These are phyloP conservation scores for Ceriops tagal DNA, from an alignment of 345 rosid genomes.

Conservation along the genomic window DNA sequence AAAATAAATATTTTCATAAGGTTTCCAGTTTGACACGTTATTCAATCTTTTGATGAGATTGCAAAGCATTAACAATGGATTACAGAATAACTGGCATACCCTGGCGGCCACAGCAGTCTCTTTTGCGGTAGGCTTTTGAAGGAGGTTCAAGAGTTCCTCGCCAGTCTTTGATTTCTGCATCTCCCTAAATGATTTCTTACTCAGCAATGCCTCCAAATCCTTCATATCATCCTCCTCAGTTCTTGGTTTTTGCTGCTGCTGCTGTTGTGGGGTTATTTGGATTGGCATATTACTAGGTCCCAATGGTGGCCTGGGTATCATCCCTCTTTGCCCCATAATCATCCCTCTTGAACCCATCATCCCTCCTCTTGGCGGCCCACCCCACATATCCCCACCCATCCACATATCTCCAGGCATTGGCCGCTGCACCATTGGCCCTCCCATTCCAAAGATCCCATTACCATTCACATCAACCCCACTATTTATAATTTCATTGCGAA, in stretches of 20 bases:
- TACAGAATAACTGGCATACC: conserved; percentile 36
- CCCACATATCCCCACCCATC: conserved; percentile 41
- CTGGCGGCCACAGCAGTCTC: conserved; percentile 95
- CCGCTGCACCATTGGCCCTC: conserved; percentile 37
- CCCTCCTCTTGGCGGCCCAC: conserved; percentile 45
- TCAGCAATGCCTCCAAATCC: conserved; percentile 83
- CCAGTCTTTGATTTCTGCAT: conserved; percentile 85
- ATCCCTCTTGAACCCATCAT: conserved; percentile 53
- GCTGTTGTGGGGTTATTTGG: conserved; percentile 12
- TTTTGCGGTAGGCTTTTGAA: conserved; percentile 86
- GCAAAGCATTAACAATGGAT: background rate
- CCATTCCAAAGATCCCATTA: conserved; percentile 32
- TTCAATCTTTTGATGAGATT: conserved; percentile 9
- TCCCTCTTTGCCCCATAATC: conserved; percentile 36
- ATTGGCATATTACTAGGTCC: conserved; percentile 24
- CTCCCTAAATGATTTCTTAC: conserved; percentile 84
- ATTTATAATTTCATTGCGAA: conserved; percentile 8
- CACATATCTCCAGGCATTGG: conserved; percentile 56
- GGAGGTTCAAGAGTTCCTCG: conserved; percentile 84
- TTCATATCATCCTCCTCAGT: conserved; percentile 84
- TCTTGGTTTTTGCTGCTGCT: conserved; percentile 44
- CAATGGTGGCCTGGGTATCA: conserved; percentile 47
- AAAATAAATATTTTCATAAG: too few species aligned
- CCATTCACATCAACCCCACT: conserved; percentile 27
- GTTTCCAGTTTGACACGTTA: too few species aligned